Conservation (phyloP, 495 filamentous ascomycete species). For the Penicillium silybi region DNA sequence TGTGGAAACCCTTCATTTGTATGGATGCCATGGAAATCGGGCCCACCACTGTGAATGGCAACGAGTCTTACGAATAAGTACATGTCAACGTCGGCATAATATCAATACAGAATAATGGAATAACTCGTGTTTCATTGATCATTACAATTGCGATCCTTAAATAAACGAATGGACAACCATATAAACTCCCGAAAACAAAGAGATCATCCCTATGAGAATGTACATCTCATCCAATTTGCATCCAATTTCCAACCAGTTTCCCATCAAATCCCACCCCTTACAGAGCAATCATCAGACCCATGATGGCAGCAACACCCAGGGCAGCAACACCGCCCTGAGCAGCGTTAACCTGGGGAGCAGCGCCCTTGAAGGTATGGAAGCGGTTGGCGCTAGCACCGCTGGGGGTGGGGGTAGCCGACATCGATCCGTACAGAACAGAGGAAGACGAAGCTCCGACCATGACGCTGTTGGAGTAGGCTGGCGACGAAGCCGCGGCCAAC, state of each 20-base stretch:
- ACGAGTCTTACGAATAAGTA: neutral
- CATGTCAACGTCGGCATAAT: neutral
- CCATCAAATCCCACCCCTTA: slow-evolving; percentile 1
- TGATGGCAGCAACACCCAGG: slow-evolving; percentile 24
- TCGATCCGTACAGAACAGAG: slow-evolving; percentile 13
- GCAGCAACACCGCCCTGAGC: slow-evolving; percentile 9
- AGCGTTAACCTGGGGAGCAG: slow-evolving; percentile 10
- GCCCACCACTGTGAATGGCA: neutral
- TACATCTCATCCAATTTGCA: neutral
- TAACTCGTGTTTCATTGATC: slow-evolving; percentile 14
- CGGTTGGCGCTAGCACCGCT: slow-evolving; percentile 19
- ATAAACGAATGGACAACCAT: slow-evolving; percentile 3
- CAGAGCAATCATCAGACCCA: slow-evolving; percentile 27
- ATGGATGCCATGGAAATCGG: neutral
- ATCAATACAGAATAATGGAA: neutral
- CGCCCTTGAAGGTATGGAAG: slow-evolving; percentile 22
- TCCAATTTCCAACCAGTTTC: neutral
- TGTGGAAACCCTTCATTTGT: neutral
- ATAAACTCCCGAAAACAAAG: slow-evolving; percentile 9
- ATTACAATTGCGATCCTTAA: slow-evolving; percentile 15
- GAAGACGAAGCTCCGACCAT: slow-evolving; percentile 14
- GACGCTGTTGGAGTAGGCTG: slow-evolving; percentile 10
- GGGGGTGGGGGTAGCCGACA: slow-evolving; percentile 14
- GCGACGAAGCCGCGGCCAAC: slow-evolving; percentile 8
- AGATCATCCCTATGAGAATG: neutral